Base-by-base conservation (phyloP, 768 basidiomycete species). In the Cyclocybe aegerita region DNA sequence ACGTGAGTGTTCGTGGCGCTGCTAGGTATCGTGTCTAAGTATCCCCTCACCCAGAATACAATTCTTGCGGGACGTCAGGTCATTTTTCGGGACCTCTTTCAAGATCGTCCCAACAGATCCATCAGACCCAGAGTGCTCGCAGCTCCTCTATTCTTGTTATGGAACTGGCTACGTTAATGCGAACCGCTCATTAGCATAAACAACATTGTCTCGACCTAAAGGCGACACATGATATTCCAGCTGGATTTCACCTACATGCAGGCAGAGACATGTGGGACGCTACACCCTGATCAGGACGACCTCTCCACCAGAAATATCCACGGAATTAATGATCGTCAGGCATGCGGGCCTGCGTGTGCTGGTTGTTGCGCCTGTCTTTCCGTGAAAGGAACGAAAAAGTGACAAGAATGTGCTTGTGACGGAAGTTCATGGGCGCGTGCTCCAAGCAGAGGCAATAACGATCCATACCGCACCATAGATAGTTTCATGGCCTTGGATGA, bases 81-180 rank as follows among this genome's bases (percentile, higher is more conserved):
- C 77, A 14, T 88, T 89, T 63, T 96, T 97, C 57, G 92, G 93
- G 23, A 93, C 90, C 0, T 87, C 90, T 10, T 98, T 98, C 82
- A 98, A 97, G 69, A 87, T 97, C 48, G 78, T 80, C 11, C 72
- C 83, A 2, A 80, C 77, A 45, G 81, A 86, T 44, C 71, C 74
- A 1, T 70, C 76, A 12, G 74, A 82, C 53, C 64, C 73, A 14
- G 70, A 77, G 9, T 78, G 74, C 34, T 68, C 75, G 9, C 84
- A 92, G 53, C 79, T 91, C 10, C 49, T 92, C 41, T 87, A 93
- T 66, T 92, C 92, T 5, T 98, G 96, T 65, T 90, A 94, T 55
- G 96, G 96, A 9, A 83, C 86, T 16, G 96, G 97, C 39, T 94
- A 94, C 65, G 73, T 91, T 54, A 99, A 98, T 65, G 83, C 86